Percentiles rank a stretch among this genome's conserved stretches.
Conservation (phyloP, 352 stramenopile species). For the Peronospora destructor region DNA sequence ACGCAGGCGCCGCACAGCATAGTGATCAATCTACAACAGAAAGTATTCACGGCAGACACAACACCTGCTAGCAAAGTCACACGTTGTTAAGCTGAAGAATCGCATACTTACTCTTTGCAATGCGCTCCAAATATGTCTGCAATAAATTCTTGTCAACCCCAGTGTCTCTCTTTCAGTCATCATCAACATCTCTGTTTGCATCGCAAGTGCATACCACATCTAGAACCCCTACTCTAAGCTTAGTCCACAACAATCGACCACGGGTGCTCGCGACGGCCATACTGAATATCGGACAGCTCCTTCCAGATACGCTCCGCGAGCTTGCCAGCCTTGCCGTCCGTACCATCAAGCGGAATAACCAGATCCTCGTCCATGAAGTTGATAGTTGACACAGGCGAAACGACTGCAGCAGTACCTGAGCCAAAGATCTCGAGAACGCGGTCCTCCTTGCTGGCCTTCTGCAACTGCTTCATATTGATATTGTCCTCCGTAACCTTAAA, state of each 20-base stretch:
- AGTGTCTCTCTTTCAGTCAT: background rate
- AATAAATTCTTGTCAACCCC: constrained; percentile 6
- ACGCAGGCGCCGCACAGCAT: constrained; percentile 7
- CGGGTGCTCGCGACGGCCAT: constrained; percentile 45
- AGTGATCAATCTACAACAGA: background rate
- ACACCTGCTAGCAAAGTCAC: background rate
- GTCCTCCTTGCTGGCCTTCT: constrained; percentile 85
- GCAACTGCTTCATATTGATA: constrained; percentile 93
- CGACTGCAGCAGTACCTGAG: constrained; percentile 92
- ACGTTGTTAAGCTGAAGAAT: constrained; percentile 17
- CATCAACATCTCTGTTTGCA: background rate
- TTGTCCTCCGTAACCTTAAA: constrained; percentile 92
- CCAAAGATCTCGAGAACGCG: constrained; percentile 93
- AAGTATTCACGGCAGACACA: background rate
- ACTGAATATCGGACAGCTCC: constrained; percentile 86
- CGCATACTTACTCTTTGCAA: constrained; percentile 21
- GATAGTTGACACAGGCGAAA: constrained; percentile 92
- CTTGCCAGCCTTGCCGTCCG: constrained; percentile 74
- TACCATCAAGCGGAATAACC: constrained; percentile 83
- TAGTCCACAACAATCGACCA: constrained; percentile 51
- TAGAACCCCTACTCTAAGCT: constrained; percentile 2
- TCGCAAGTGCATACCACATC: background rate
- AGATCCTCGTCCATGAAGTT: constrained; percentile 92
- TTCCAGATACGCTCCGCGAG: constrained; percentile 87
- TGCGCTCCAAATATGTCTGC: constrained; percentile 3